These are phyloP conservation scores for Stygiomarasmius scandens DNA, from an alignment of 1,284 basidiomycete genomes.

Conservation along the genomic window DNA sequence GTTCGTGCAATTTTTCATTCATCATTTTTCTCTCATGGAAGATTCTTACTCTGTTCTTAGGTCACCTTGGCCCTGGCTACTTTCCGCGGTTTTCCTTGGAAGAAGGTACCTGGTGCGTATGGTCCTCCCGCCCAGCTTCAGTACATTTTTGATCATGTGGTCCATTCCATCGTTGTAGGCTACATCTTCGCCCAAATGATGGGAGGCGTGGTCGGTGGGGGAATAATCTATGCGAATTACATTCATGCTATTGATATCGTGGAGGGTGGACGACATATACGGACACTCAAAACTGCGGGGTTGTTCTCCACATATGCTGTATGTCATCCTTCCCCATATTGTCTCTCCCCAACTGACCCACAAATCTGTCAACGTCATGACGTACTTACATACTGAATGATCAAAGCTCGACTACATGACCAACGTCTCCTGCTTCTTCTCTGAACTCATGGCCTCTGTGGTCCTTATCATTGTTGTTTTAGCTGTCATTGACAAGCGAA, in stretches of 20 bases:
- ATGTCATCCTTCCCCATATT: slow-evolving; percentile 16
- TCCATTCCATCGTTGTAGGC: background rate
- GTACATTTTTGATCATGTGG: background rate
- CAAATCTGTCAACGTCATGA: background rate
- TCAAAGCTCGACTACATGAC: slow-evolving; percentile 43
- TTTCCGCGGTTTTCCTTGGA: slow-evolving; percentile 76
- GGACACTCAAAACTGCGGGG: slow-evolving; percentile 46
- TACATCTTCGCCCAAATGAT: slow-evolving; percentile 46
- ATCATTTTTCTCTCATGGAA: background rate
- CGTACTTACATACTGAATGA: background rate
- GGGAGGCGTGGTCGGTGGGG: slow-evolving; percentile 51
- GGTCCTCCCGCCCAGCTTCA: background rate
- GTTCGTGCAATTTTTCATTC: slow-evolving; percentile 35
- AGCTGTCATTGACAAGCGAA: slow-evolving; percentile 42
- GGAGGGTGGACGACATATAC: slow-evolving; percentile 46
- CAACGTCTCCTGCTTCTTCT: slow-evolving; percentile 28
- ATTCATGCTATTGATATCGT: slow-evolving; percentile 52
- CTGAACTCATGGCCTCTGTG: slow-evolving; percentile 23
- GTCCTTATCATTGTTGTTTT: slow-evolving; percentile 42
- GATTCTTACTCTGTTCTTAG: slow-evolving; percentile 28
- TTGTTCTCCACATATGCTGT: slow-evolving; percentile 45
- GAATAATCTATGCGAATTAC: slow-evolving; percentile 57
- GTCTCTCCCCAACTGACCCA: no score
- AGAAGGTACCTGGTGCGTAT: slow-evolving; percentile 61
- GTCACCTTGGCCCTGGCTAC: slow-evolving; percentile 71